A percentile compares a stretch with the other conserved stretches of the same genome.
Conservation (phyloP, 2,329 filamentous ascomycete genomes). For the Aspergillus ochraceus region DNA sequence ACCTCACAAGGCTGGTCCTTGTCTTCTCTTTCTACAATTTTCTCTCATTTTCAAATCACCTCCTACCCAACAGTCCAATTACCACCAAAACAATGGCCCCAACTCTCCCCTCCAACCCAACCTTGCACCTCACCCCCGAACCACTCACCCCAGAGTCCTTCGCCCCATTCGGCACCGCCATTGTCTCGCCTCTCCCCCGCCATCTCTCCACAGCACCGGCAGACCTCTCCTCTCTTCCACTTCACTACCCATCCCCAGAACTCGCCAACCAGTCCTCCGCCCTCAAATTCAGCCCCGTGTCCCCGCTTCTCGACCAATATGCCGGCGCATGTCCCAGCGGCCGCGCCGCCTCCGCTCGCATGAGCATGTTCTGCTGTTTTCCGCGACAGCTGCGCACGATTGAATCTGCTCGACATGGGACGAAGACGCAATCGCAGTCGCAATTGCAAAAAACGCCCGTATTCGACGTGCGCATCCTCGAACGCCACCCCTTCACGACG, state of each 20-base stretch:
- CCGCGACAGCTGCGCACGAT: constrained; percentile 57
- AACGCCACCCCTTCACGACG: constrained; percentile 89
- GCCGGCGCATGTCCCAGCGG: constrained; percentile 48
- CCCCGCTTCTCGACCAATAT: constrained; percentile 72
- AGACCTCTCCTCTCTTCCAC: constrained; percentile 46
- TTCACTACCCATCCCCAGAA: constrained; percentile 52
- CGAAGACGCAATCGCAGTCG: not conserved
- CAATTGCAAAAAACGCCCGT: constrained; percentile 19
- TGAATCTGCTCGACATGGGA: constrained; percentile 7
- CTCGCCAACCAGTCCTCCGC: constrained; percentile 84
- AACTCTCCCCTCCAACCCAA: constrained; percentile 34
- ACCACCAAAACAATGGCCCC: constrained; percentile 29
- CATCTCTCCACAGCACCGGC: constrained; percentile 46
- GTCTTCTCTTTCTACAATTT: not conserved
- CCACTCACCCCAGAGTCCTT: constrained; percentile 71
- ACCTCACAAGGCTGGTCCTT: constrained; percentile 8
- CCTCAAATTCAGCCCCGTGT: constrained; percentile 80
- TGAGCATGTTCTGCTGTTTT: constrained; percentile 89
- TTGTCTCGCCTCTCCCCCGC: constrained; percentile 68
- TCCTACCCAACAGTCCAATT: not conserved
- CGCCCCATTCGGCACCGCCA: constrained; percentile 76
- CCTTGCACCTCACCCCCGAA: constrained; percentile 55
- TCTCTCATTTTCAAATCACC: no score
- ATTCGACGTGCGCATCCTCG: constrained; percentile 73
- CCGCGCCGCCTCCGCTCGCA: constrained; percentile 57